phyloP scores from a whole-genome alignment of 768 basidiomycete species.

The Phanerodontia chrysosporium region DNA sequence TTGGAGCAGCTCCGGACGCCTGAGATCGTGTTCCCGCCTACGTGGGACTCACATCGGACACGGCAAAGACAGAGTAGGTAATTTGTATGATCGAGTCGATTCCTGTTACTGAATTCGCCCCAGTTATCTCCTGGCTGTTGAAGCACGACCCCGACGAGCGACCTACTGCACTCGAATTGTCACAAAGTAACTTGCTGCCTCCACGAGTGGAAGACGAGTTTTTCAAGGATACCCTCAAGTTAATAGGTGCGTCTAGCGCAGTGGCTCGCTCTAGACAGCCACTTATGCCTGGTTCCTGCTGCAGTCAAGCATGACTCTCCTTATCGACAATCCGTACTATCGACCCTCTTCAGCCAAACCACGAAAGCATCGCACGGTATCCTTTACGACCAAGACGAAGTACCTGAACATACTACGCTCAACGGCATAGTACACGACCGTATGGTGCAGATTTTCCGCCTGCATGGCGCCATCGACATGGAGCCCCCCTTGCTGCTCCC shows the following conservation, averaged over 20 bases:
- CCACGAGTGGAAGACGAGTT: constrained; percentile 78
- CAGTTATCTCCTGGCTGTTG: constrained; percentile 78
- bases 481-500: constrained; percentile 85
- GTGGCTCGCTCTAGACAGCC: neutral
- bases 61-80: constrained; percentile 68
- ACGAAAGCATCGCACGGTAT: constrained; percentile 60
- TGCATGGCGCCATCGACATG: constrained; percentile 88
- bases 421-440: constrained; percentile 76
- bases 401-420: constrained; percentile 66
- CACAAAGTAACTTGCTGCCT: constrained; percentile 74
- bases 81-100: neutral
- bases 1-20: constrained; percentile 75
- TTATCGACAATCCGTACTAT: constrained; percentile 74
- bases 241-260: constrained; percentile 55
- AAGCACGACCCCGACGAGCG: constrained; percentile 77
- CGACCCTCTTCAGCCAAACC: constrained; percentile 73
- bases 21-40: constrained; percentile 67
- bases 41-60: constrained; percentile 60
- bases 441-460: constrained; percentile 70
- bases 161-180: constrained; percentile 79
- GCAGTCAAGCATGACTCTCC: constrained; percentile 76
- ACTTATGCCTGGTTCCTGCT: neutral
- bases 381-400: constrained; percentile 72
- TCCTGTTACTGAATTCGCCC: neutral
- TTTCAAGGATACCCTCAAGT: constrained; percentile 71